These are phyloP conservation scores for Fomitopsis palustris DNA, from an alignment of 1,284 basidiomycete species.

Conservation along the genomic window DNA sequence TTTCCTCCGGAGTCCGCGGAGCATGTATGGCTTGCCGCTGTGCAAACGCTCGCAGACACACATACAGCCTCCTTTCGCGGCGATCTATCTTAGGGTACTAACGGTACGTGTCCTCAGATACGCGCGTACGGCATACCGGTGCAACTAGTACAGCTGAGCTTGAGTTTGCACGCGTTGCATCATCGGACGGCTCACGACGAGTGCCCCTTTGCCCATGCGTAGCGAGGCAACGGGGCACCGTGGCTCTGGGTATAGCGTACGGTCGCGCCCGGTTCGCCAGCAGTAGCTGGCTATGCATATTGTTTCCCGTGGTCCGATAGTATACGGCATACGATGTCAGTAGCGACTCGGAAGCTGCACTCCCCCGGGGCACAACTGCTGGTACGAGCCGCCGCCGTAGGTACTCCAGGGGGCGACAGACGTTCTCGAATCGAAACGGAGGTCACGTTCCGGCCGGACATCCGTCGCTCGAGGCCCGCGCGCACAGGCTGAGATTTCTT, in stretches of 20 bases:
- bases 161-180: background rate
- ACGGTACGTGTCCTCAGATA: background rate
- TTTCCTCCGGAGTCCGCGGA: too few relatives aligned
- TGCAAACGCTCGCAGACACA: background rate
- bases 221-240: background rate
- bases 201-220: background rate
- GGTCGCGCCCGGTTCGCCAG: too few relatives aligned
- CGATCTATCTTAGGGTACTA: background rate
- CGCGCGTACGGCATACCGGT: too few relatives aligned
- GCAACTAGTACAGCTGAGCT: background rate
- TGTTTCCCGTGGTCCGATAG: background rate
- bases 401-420: background rate
- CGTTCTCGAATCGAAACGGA: background rate
- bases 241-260: too few relatives aligned
- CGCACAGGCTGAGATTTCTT: background rate
- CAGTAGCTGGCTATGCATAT: background rate
- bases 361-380: background rate
- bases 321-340: too few relatives aligned
- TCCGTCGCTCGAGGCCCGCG: background rate
- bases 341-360: too few relatives aligned
- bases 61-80: background rate
- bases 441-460: too few relatives aligned
- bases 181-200: background rate
- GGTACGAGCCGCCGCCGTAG: background rate
- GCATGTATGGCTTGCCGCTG: background rate